Base-by-base conservation (phyloP, 2,329 filamentous ascomycete species). In the Triangularia setosa region DNA sequence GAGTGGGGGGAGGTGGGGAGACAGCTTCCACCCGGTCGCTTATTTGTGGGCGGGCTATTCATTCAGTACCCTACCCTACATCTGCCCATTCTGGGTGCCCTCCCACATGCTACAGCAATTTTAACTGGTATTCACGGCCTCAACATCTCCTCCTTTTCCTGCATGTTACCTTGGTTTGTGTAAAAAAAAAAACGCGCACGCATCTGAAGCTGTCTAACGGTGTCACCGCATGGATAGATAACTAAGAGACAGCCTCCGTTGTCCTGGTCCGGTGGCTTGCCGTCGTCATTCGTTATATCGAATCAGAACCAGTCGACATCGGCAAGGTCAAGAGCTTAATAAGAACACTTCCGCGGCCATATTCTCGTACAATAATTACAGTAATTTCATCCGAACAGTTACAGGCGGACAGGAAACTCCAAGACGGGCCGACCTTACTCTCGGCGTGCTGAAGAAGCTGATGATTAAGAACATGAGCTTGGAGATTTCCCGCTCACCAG, bases 1-100 rank as follows among this genome's bases (percentile, higher is more conserved):
- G 60, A 64, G 61, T 67, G 67, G 65, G 65, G 65, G 65, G 60
- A 58, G 35, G 65, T 65, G 63, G 65, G 65, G 65, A 65, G 65
- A 52, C 21, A 27, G 53, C 23, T 35, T 57, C 60, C 18, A 30
- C 53, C 52, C 52, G 18, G 33, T 64, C 16, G 57, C 30, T 30
- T 14, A 35, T 55, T 55, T 52, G 52, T 56, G 62, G 62, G 25
- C 27, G 40, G 35, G 12, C 14, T 33, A 60, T 60, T 60, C 58
- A 60, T 60, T 12, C 58, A 60, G 58, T 53, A 40, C 58, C 12
- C 21, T 14, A 25, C 40, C 14, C 23, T n/a, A 56, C 25, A 56
- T 58, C 58, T 64, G 35, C 52, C 58, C 58, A 61, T 58, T 61
- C 56, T 27, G 35, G 18, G 11, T 40, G 35, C 35, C 16, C 52